A percentile compares a stretch with the other conserved stretches of the same genome.
Evolutionary conservation across 805 yeast genomes (phyloP).

Genomic region (Candida verbasci): DNA sequence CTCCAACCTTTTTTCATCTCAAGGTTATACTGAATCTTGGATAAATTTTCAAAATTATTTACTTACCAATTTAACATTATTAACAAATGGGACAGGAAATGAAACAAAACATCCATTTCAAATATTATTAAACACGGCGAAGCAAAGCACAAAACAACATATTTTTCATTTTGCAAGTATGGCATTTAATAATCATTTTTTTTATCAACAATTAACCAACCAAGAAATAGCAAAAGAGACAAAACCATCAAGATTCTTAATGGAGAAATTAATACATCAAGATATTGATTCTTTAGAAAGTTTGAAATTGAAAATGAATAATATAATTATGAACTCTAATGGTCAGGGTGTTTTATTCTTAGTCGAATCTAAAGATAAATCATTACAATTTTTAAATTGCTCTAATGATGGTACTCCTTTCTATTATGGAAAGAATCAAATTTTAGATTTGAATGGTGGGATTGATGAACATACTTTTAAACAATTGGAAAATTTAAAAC

Average conservation of each 20-base stretch:
- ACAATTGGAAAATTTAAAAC: slow-evolving; percentile 38
- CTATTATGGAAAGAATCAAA: slow-evolving; percentile 63
- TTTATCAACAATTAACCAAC: slow-evolving; percentile 58
- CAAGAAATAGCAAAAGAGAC: slow-evolving; percentile 27
- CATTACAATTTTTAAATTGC: slow-evolving; percentile 49
- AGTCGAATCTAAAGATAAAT: slow-evolving; percentile 61
- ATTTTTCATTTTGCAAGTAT: slow-evolving; percentile 88
- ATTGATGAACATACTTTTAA: slow-evolving; percentile 52
- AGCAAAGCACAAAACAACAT: slow-evolving; percentile 59
- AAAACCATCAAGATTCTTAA: slow-evolving; percentile 32
- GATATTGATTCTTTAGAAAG: slow-evolving; percentile 41
- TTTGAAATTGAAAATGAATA: slow-evolving; percentile 46
- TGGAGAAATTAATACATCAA: slow-evolving; percentile 33
- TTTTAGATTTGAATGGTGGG: slow-evolving; percentile 72
- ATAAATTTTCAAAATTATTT: slow-evolving; percentile 66
- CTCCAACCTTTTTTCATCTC: slow-evolving; percentile 56
- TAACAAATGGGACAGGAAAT: slow-evolving; percentile 73
- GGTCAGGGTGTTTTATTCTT: slow-evolving; percentile 77
- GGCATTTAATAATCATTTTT: slow-evolving; percentile 88
- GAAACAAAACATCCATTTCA: slow-evolving; percentile 76
- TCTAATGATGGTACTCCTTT: slow-evolving; percentile 80
- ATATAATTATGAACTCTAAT: slow-evolving; percentile 46
- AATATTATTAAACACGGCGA: slow-evolving; percentile 61
- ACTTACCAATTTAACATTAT: slow-evolving; percentile 54
- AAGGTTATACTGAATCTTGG: slow-evolving; percentile 78